These are phyloP conservation scores for Mayamaea pseudoterrestris DNA, from an alignment of 108 stramenopile genomes.

Conservation along the genomic window DNA sequence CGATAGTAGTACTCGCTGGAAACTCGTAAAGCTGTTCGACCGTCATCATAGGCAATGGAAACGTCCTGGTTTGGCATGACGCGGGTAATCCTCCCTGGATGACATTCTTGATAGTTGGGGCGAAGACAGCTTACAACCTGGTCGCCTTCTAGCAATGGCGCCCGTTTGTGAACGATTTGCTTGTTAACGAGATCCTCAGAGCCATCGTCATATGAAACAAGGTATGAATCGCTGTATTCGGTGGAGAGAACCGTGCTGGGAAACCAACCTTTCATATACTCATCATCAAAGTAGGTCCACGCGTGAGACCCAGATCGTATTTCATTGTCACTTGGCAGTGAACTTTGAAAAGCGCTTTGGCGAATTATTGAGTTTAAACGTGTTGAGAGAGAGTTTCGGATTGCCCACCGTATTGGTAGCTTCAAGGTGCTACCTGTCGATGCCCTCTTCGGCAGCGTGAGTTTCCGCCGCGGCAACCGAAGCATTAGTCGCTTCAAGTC, in stretches of 20 bases:
- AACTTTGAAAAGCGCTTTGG: not conserved
- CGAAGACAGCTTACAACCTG: constrained; percentile 8
- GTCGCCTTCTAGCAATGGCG: constrained; percentile 9
- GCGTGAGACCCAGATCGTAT: not conserved
- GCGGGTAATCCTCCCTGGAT: constrained; percentile 5
- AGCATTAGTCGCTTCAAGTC: not conserved
- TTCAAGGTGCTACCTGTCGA: no score
- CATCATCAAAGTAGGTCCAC: not conserved
- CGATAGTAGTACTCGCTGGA: no score
- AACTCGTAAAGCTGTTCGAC: no score
- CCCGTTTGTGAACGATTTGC: not conserved
- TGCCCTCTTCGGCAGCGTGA: no score
- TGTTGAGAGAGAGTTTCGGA: not conserved
- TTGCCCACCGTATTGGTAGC: not conserved
- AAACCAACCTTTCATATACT: not conserved
- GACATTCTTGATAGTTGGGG: constrained; percentile 4
- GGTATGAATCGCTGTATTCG: not conserved
- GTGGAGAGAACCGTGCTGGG: not conserved
- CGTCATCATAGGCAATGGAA: constrained; percentile 17
- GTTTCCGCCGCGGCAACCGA: not conserved
- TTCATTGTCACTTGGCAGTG: not conserved
- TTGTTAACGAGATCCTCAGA: not conserved
- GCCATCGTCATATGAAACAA: constrained; percentile 17
- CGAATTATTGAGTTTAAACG: not conserved
- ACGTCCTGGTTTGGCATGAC: constrained; percentile 15